Evolutionary conservation across 768 basidiomycete genomes (phyloP), one percentile per base, ranked within the genome.

Genomic region (Postia placenta): DNA sequence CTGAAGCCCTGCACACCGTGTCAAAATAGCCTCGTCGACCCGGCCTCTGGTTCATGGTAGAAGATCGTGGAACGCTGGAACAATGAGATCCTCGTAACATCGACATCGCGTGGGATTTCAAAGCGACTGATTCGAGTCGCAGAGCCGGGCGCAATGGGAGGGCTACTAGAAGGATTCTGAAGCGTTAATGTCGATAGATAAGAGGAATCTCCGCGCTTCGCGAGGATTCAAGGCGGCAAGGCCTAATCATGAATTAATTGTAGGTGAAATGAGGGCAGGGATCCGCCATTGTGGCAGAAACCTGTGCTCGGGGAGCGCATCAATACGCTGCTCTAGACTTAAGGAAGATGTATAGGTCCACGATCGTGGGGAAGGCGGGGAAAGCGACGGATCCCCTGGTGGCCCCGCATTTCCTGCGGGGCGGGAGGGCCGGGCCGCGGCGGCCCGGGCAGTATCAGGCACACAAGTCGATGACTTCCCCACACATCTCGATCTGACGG

Each of bases 401-500:
- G 20, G n/a, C n/a, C n/a, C 15, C 9, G 9, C 30, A 33, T 33
- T 9, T n/a, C 11, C 15, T 33, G 46, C 36, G 46, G 46, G 46
- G 36, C n/a, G 20, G 46, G 37, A 6, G 23, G 22, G 17, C 45
- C 22, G 46, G 23, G 3, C 36, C 15, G 36, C 36, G 28, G 44
- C 40, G 48, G 44, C 42, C 47, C 45, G 33, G 24, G 20, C n/a
- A n/a, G 11, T 19, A 11, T 27, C 51, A 52, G 51, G 51, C 22
- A 53, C 48, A 30, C 7, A 3, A 46, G 27, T 36, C 28, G 37
- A 38, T 53, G 52, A 25, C 39, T 50, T 47, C 55, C 55, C 55
- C 55, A 46, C 51, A 52, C n/a, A 52, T 52, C 51, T 56, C 55
- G 55, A 56, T 56, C 42, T 24, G 15, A 25, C 47, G 43, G 50